A percentile compares a stretch with the other conserved stretches of the same genome.
phyloP scores from a whole-genome alignment of 768 basidiomycete genomes.

The Paxillus ammoniavirescens region DNA sequence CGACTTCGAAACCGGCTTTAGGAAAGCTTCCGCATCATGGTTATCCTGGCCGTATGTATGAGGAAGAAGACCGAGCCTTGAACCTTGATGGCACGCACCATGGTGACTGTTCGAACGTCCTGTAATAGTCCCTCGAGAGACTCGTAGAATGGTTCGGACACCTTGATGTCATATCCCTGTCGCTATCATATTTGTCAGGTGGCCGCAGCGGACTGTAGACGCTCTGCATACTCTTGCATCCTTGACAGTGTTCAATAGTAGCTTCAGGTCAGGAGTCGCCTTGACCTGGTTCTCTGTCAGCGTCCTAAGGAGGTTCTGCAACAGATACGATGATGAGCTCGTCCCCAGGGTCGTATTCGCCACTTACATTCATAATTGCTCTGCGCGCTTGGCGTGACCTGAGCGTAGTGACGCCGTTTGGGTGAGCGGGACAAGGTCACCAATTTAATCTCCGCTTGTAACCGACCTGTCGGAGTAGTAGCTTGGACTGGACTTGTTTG shows the following conservation, averaged over 20 bases:
- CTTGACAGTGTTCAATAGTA: constrained; percentile 82
- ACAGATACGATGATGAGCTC: constrained; percentile 3
- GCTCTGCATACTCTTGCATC: constrained; percentile 73
- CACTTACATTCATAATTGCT: constrained; percentile 25
- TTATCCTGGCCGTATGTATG: constrained; percentile 54
- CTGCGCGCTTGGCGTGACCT: constrained; percentile 29
- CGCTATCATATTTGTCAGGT: constrained; percentile 35
- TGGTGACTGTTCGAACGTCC: constrained; percentile 79
- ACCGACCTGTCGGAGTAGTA: not conserved
- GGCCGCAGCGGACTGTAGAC: constrained; percentile 10
- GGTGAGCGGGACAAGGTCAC: constrained; percentile 31
- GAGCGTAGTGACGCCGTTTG: constrained; percentile 29
- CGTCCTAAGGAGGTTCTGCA: constrained; percentile 85
- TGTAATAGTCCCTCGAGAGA: constrained; percentile 84
- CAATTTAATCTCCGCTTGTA: constrained; percentile 30
- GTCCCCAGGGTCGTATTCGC: not conserved
- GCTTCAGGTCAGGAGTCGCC: constrained; percentile 68
- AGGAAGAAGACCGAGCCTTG: constrained; percentile 27
- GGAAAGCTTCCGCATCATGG: constrained; percentile 90
- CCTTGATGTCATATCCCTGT: constrained; percentile 59
- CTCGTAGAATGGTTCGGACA: constrained; percentile 89
- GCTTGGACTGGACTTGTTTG: too few relatives aligned
- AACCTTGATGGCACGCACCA: constrained; percentile 42
- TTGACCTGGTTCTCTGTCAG: constrained; percentile 77
- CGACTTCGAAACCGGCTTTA: constrained; percentile 86